A percentile compares a stretch with the other conserved stretches of the same genome.
phyloP scores from a whole-genome alignment of 2,329 filamentous ascomycete species.

The Penicillium crustosum region DNA sequence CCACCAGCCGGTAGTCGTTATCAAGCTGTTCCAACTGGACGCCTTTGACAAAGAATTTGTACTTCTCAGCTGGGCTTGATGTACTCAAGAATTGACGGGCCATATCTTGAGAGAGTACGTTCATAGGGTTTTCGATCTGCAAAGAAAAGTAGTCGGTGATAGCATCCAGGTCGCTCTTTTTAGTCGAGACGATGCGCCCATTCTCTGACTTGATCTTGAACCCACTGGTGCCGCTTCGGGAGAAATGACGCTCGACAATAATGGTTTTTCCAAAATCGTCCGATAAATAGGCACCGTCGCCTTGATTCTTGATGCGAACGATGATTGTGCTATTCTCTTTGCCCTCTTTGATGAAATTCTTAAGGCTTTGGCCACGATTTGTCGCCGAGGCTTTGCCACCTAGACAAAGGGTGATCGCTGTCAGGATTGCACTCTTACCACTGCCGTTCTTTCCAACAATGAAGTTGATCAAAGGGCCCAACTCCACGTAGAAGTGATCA shows the following conservation, averaged over 20 bases:
- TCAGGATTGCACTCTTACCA: slow-evolving; percentile 93
- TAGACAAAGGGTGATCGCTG: slow-evolving; percentile 89
- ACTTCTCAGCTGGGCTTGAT: slow-evolving; percentile 80
- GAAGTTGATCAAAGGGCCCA: slow-evolving; percentile 97
- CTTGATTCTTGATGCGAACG: slow-evolving; percentile 89
- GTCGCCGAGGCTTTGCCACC: slow-evolving; percentile 91
- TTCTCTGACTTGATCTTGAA: slow-evolving; percentile 82
- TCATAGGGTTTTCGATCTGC: slow-evolving; percentile 96
- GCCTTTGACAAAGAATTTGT: slow-evolving; percentile 93
- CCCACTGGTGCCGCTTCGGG: slow-evolving; percentile 68
- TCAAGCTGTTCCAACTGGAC: slow-evolving; percentile 91
- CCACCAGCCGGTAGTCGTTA: slow-evolving; percentile 82
- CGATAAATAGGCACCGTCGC: slow-evolving; percentile 77
- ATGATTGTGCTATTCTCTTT: slow-evolving; percentile 68
- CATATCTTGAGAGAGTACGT: slow-evolving; percentile 91
- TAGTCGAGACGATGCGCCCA: slow-evolving; percentile 72
- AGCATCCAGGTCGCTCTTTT: slow-evolving; percentile 83
- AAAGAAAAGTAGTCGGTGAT: slow-evolving; percentile 91
- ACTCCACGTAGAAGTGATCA: slow-evolving; percentile 70
- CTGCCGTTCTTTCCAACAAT: slow-evolving; percentile 97
- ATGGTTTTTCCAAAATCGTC: slow-evolving; percentile 83
- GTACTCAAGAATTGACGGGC: slow-evolving; percentile 89
- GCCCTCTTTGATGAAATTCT: slow-evolving; percentile 88
- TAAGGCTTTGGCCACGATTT: slow-evolving; percentile 85
- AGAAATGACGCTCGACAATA: slow-evolving; percentile 87